phyloP scores from a whole-genome alignment of 306 rosid species.

The Acacia confusa region DNA sequence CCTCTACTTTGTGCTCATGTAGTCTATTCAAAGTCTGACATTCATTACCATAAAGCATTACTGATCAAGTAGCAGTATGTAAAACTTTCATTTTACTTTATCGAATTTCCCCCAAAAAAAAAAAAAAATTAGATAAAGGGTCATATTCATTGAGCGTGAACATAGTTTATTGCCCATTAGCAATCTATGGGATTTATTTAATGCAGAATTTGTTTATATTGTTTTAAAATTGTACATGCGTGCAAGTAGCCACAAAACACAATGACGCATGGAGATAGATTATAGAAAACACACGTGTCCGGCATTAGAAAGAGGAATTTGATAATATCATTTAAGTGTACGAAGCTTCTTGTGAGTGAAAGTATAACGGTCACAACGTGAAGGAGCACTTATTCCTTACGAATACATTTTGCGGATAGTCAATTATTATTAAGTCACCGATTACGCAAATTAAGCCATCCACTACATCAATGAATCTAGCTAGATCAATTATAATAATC shows the following conservation, averaged over 20 bases:
- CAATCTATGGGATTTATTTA: background rate
- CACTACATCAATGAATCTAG: background rate
- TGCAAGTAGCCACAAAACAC: background rate
- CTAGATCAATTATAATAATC: background rate
- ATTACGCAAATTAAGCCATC: background rate
- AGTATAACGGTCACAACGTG: background rate
- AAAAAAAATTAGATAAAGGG: background rate
- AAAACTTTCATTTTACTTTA: too few species aligned
- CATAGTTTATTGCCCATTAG: background rate
- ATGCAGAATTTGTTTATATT: background rate
- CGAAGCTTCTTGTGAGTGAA: background rate
- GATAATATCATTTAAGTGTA: background rate
- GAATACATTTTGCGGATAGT: background rate
- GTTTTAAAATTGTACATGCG: background rate
- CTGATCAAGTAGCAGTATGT: too few species aligned
- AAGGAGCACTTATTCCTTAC: conserved; percentile 10
- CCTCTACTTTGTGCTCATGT: too few species aligned
- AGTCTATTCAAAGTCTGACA: too few species aligned
- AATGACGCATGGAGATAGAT: background rate
- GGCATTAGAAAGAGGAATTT: background rate
- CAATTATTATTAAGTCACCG: background rate
- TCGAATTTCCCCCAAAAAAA: background rate
- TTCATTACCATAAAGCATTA: too few species aligned
- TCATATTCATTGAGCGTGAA: background rate
- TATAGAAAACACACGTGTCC: background rate